Evolutionary conservation across 441 rosid genomes (phyloP).

Genomic region (Populus hybrid): DNA sequence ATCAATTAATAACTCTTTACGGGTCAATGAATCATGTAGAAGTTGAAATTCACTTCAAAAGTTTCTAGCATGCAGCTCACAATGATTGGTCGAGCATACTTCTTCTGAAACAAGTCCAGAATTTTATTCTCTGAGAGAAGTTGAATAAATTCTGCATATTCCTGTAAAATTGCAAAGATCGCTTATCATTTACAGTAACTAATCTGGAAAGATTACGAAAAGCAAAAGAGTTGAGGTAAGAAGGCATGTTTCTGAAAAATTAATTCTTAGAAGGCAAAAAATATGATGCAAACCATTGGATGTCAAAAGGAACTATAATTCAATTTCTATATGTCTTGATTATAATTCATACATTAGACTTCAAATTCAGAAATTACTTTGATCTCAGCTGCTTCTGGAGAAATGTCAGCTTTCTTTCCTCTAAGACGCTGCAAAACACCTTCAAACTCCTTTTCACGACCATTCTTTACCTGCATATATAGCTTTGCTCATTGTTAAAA

Average conservation of each 20-base stretch:
- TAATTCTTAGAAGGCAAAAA: background rate
- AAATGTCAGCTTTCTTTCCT: slow-evolving; percentile 38
- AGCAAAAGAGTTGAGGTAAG: background rate
- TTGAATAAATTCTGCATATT: slow-evolving; percentile 25
- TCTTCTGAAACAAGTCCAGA: slow-evolving; percentile 31
- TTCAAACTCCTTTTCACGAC: slow-evolving; percentile 30
- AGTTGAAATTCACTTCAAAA: background rate
- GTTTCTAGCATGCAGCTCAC: slow-evolving; percentile 26
- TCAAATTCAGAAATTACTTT: slow-evolving; percentile 19
- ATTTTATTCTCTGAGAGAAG: slow-evolving; percentile 30
- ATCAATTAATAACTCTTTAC: background rate
- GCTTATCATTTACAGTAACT: background rate
- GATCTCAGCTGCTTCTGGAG: slow-evolving; percentile 36
- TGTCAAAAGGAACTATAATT: background rate
- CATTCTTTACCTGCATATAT: slow-evolving; percentile 39
- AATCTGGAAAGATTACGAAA: background rate
- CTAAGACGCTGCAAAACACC: slow-evolving; percentile 36
- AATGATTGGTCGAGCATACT: slow-evolving; percentile 31
- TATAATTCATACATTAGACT: background rate
- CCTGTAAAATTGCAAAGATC: slow-evolving; percentile 18
- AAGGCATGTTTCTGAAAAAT: no score
- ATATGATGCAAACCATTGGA: background rate
- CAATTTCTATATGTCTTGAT: background rate
- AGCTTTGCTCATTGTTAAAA: background rate
- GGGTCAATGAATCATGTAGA: background rate